Evolutionary conservation across 2,329 filamentous ascomycete genomes (phyloP).

Genomic region (Bipolaris victoriae): DNA sequence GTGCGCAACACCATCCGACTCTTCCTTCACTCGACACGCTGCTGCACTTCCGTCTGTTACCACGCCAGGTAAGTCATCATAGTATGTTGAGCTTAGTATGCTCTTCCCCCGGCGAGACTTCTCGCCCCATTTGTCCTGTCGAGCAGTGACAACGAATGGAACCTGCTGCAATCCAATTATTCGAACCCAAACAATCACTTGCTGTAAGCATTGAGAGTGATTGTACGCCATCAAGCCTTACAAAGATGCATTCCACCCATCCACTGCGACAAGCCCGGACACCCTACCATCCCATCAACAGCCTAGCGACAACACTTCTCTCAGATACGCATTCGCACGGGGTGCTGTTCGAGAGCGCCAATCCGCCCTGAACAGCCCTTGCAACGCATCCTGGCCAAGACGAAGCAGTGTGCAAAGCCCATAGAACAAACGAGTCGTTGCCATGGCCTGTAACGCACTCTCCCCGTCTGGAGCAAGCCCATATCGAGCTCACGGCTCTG

Average conservation of each 20-base stretch:
- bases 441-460: not conserved
- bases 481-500: not conserved
- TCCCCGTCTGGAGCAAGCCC: not conserved
- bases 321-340: slow-evolving; percentile 4
- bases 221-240: slow-evolving; percentile 14
- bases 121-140: slow-evolving; percentile 2
- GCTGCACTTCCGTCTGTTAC: not conserved
- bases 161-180: slow-evolving; percentile 4
- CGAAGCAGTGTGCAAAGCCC: not conserved
- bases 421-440: not conserved
- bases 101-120: slow-evolving; percentile 6
- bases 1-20: slow-evolving; percentile 13
- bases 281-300: slow-evolving; percentile 12
- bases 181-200: slow-evolving; percentile 7
- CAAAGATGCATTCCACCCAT: slow-evolving; percentile 9
- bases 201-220: slow-evolving; percentile 9
- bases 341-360: slow-evolving; percentile 20
- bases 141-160: slow-evolving; percentile 8
- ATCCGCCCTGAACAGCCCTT: slow-evolving; percentile 3
- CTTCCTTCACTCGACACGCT: slow-evolving; percentile 1
- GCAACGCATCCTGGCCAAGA: not conserved
- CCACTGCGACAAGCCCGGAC: slow-evolving; percentile 2
- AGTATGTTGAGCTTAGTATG: slow-evolving; percentile 14
- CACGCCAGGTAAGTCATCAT: slow-evolving; percentile 9
- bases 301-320: slow-evolving; percentile 14